A percentile compares a stretch with the other conserved stretches of the same genome.
These are phyloP conservation scores for Triglochin maritima DNA, from an alignment of 106 monocot species.

Conservation along the genomic window DNA sequence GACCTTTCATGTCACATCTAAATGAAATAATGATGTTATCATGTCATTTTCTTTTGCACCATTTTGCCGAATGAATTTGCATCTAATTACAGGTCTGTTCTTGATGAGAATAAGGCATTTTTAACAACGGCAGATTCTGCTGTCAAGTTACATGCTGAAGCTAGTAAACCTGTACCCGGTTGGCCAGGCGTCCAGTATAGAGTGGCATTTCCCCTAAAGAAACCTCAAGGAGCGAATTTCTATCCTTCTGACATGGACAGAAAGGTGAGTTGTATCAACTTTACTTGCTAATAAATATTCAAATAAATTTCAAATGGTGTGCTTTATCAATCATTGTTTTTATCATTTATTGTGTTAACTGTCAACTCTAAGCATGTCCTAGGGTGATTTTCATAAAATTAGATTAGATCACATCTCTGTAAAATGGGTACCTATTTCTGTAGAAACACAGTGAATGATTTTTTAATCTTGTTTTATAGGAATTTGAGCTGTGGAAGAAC, in stretches of 20 bases:
- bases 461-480: constrained; percentile 25
- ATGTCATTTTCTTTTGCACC: no score
- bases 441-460: no score
- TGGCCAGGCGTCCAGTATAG: constrained; percentile 86
- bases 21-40: no score
- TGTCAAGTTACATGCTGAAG: constrained; percentile 33
- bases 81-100: constrained; percentile 48
- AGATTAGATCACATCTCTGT: no score
- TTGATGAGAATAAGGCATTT: constrained; percentile 87
- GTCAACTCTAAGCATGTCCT: no score
- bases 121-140: constrained; percentile 90
- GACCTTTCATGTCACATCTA: no score
- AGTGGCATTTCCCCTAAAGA: constrained; percentile 65
- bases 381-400: no score
- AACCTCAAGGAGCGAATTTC: constrained; percentile 87
- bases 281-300: neutral
- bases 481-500: constrained; percentile 78
- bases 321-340: no score
- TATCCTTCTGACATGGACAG: constrained; percentile 99
- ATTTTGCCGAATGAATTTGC: neutral
- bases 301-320: no score
- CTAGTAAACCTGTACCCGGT: constrained; percentile 44
- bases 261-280: constrained; percentile 27
- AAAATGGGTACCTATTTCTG: neutral
- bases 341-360: no score